Evolutionary conservation across 306 rosid genomes (phyloP).

Genomic region (Pterocarpus santalinus): DNA sequence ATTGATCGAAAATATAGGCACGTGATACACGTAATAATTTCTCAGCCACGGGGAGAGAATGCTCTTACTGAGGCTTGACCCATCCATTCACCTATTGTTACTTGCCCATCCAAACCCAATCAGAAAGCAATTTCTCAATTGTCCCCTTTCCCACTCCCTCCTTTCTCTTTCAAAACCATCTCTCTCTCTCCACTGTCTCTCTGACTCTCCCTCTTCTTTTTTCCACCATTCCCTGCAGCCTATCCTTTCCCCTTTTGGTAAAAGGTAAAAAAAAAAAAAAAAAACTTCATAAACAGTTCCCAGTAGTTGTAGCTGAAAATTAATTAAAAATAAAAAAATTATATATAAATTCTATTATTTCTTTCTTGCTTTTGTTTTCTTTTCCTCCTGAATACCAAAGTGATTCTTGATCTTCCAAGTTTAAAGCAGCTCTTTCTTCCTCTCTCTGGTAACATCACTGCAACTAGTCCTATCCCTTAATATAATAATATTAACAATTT

Average conservation of each 20-base stretch:
- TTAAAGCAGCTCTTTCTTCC: conserved; percentile 14
- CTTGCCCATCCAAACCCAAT: conserved; percentile 7
- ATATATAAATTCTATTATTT: background rate
- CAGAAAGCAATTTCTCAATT: background rate
- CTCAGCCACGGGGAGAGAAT: background rate
- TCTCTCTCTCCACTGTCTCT: background rate
- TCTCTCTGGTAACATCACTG: conserved; percentile 27
- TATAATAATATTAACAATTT: background rate
- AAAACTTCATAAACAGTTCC: background rate
- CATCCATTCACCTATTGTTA: background rate
- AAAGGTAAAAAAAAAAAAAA: background rate
- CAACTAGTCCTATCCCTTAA: background rate
- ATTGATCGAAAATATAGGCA: too few species aligned
- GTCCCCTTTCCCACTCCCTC: background rate
- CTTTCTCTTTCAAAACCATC: background rate
- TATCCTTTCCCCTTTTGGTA: conserved; percentile 10
- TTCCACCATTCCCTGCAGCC: background rate
- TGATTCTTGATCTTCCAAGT: conserved; percentile 38
- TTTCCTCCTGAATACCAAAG: conserved; percentile 11
- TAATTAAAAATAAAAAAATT: background rate
- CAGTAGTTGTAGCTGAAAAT: background rate
- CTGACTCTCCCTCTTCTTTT: background rate
- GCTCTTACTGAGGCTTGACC: conserved; percentile 33
- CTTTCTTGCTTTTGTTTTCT: background rate
- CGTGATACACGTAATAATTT: too few species aligned